A percentile compares a stretch with the other conserved stretches of the same genome.
phyloP scores from a whole-genome alignment of 2,329 filamentous ascomycete genomes.

The Arthrobotrys iridis region DNA sequence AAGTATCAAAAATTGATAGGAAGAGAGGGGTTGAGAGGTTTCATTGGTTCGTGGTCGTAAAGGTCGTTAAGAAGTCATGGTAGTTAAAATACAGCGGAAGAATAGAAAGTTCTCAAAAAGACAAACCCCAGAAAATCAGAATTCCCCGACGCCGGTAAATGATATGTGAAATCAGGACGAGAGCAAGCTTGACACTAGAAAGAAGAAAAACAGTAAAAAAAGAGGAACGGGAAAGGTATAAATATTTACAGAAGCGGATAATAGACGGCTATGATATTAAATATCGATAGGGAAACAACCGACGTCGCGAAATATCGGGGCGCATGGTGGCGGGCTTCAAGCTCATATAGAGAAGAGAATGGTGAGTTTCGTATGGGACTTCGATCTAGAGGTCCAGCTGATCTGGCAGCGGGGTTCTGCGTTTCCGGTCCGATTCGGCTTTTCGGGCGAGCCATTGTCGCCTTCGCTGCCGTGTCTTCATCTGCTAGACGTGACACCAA shows the following conservation, averaged over 20 bases:
- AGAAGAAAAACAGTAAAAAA: background rate
- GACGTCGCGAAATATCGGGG: conserved; percentile 7
- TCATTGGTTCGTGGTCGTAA: conserved; percentile 30
- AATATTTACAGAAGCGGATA: conserved; percentile 1
- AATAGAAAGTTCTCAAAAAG: background rate
- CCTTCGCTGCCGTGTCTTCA: too few relatives aligned
- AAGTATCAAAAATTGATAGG: background rate
- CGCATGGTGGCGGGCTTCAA: background rate
- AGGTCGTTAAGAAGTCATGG: conserved; percentile 9
- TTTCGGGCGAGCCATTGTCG: too few relatives aligned
- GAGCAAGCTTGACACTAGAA: background rate
- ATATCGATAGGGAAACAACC: background rate
- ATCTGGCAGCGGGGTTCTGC: background rate
- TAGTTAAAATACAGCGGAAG: conserved; percentile 33
- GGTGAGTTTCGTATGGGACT: background rate
- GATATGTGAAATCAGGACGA: background rate
- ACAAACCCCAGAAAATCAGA: background rate
- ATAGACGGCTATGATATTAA: background rate
- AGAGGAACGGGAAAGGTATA: too few relatives aligned
- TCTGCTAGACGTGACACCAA: conserved; percentile 41
- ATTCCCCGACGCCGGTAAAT: conserved; percentile 27
- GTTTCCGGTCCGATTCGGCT: background rate
- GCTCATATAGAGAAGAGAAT: conserved; percentile 4
- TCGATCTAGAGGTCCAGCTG: background rate
- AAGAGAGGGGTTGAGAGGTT: conserved; percentile 15